phyloP scores from a whole-genome alignment of 805 yeast genomes.

The Spathaspora gorwiae region DNA sequence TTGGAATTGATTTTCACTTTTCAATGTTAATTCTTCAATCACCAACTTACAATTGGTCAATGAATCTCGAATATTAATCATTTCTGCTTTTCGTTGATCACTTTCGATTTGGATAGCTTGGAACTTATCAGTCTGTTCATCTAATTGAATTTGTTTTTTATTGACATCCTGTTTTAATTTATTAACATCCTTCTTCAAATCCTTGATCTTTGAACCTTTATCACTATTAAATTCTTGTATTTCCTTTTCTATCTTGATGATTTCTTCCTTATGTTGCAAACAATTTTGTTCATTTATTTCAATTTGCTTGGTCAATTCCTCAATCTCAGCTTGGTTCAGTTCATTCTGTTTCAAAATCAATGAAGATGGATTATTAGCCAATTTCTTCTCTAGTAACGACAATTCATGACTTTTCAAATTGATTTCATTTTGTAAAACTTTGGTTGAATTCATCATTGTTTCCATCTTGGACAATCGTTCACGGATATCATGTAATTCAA shows the following conservation, averaged over 20 bases:
- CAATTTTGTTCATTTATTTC: slow-evolving; percentile 27
- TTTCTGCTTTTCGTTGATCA: slow-evolving; percentile 63
- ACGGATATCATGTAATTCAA: slow-evolving; percentile 37
- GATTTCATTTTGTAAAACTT: slow-evolving; percentile 53
- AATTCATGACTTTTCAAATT: slow-evolving; percentile 57
- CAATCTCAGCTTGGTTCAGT: slow-evolving; percentile 43
- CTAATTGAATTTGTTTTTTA: slow-evolving; percentile 37
- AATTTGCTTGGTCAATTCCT: slow-evolving; percentile 34
- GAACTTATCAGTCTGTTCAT: slow-evolving; percentile 45
- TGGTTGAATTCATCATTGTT: slow-evolving; percentile 45
- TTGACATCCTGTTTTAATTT: slow-evolving; percentile 29
- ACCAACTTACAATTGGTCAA: slow-evolving; percentile 29
- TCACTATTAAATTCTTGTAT: slow-evolving; percentile 76
- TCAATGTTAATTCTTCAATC: slow-evolving; percentile 24
- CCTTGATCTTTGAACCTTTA: slow-evolving; percentile 74
- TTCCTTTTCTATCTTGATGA: slow-evolving; percentile 60
- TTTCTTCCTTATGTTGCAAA: slow-evolving; percentile 35
- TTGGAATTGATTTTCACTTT: slow-evolving; percentile 4
- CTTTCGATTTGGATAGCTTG: slow-evolving; percentile 65
- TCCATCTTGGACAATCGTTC: slow-evolving; percentile 40
- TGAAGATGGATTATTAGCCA: slow-evolving; percentile 54
- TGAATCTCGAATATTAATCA: slow-evolving; percentile 41
- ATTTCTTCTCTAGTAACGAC: slow-evolving; percentile 48
- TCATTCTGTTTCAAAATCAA: slow-evolving; percentile 49
- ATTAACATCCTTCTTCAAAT: slow-evolving; percentile 52